phyloP scores from a whole-genome alignment of 2,329 filamentous ascomycete genomes.

The Dactylonectria macrodidyma region DNA sequence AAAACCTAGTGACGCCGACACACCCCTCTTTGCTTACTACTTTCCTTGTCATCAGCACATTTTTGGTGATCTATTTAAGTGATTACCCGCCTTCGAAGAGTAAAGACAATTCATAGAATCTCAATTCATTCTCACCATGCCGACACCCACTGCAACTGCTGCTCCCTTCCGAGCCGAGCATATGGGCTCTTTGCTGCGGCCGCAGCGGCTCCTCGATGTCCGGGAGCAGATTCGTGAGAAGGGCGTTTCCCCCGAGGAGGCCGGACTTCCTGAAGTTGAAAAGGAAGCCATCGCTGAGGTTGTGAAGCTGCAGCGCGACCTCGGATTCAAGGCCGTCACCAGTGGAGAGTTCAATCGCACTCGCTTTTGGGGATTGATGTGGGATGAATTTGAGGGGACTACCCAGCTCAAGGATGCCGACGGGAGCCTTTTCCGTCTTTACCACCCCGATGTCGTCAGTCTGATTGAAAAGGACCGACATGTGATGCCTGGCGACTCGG shows the following conservation, averaged over 20 bases:
- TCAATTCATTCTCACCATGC: conserved; percentile 32
- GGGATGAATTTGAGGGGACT: conserved; percentile 68
- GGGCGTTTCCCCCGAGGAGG: conserved; percentile 65
- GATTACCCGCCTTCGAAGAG: not conserved
- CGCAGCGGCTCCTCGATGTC: conserved; percentile 59
- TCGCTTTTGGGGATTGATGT: conserved; percentile 63
- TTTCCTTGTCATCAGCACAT: conserved; percentile 7
- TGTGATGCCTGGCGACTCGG: conserved; percentile 70
- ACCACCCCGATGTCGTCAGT: conserved; percentile 69
- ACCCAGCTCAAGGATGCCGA: conserved; percentile 65
- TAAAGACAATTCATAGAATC: not conserved
- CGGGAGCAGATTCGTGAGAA: conserved; percentile 51
- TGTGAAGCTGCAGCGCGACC: conserved; percentile 76
- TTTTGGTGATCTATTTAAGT: not conserved
- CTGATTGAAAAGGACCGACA: conserved; percentile 67
- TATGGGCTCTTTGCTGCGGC: conserved; percentile 81
- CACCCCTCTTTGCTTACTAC: conserved; percentile 23
- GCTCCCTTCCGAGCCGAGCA: conserved; percentile 83
- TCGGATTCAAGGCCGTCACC: conserved; percentile 77
- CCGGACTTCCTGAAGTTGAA: conserved; percentile 72
- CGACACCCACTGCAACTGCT: conserved; percentile 18
- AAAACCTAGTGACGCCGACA: conserved; percentile 15
- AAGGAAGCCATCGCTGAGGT: conserved; percentile 67
- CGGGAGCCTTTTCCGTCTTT: conserved; percentile 66
- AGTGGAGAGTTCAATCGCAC: conserved; percentile 79